phyloP scores from a whole-genome alignment of 495 filamentous ascomycete species.

The Polyplosphaeria fusca region DNA sequence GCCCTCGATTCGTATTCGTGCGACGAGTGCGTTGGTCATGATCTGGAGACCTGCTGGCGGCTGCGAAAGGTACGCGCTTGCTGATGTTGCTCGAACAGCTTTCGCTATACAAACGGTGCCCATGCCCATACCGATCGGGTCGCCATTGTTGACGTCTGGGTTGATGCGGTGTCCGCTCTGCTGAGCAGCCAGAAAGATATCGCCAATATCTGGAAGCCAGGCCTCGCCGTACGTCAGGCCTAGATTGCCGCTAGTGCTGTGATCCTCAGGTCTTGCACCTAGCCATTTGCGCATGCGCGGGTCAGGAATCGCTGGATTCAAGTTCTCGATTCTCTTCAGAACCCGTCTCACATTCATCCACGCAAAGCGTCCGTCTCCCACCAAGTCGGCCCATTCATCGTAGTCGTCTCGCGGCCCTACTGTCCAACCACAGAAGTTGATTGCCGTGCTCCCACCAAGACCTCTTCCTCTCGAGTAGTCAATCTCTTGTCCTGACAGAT shows the following conservation, averaged over 20 bases:
- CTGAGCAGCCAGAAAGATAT: constrained; percentile 47
- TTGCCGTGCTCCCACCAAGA: constrained; percentile 57
- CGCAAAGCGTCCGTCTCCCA: constrained; percentile 47
- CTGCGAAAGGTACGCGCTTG: constrained; percentile 46
- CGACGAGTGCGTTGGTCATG: constrained; percentile 48
- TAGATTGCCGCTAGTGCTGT: constrained; percentile 51
- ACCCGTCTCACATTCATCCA: constrained; percentile 51
- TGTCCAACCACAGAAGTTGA: constrained; percentile 62
- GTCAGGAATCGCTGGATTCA: constrained; percentile 42
- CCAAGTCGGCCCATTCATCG: constrained; percentile 49
- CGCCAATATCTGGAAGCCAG: constrained; percentile 51
- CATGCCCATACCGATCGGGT: constrained; percentile 57
- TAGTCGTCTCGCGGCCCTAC: constrained; percentile 59
- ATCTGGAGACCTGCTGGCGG: constrained; percentile 53
- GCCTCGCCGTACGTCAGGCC: constrained; percentile 48
- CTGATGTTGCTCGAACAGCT: constrained; percentile 52
- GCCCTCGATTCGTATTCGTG: constrained; percentile 51
- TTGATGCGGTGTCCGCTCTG: constrained; percentile 51
- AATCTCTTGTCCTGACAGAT: constrained; percentile 49
- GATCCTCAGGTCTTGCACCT: constrained; percentile 44
- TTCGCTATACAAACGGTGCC: constrained; percentile 48
- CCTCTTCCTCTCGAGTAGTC: constrained; percentile 58
- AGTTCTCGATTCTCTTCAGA: constrained; percentile 53
- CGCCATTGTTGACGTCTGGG: constrained; percentile 57
- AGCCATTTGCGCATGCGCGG: constrained; percentile 35